phyloP scores from a whole-genome alignment of 805 yeast species.

The Wickerhamomyces xylosicus region DNA sequence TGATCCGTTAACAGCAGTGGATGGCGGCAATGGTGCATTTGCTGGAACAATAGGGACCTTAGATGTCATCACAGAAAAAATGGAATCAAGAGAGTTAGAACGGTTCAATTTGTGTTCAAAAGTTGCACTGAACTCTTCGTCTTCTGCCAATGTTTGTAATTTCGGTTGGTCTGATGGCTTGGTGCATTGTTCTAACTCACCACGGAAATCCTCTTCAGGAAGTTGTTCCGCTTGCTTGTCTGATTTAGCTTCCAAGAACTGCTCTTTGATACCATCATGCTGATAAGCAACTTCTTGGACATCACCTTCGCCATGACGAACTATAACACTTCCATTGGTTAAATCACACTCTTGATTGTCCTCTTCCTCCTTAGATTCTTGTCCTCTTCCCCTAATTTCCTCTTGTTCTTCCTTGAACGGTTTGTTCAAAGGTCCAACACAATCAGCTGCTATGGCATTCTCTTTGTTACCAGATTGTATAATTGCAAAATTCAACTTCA shows the following conservation, averaged over 20 bases:
- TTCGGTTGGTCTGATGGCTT: neutral
- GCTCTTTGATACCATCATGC: neutral
- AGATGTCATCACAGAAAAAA: conserved; percentile 16
- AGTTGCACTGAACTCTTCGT: conserved; percentile 5
- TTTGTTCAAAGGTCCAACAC: conserved; percentile 1
- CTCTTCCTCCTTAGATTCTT: neutral
- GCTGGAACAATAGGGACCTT: conserved; percentile 14
- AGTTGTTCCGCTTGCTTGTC: neutral
- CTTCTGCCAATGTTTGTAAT: neutral
- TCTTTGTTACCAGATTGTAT: neutral
- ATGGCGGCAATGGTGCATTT: conserved; percentile 2
- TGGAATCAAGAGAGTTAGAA: conserved; percentile 20
- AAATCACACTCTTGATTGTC: neutral
- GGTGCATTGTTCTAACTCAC: neutral
- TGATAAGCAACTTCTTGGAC: no score
- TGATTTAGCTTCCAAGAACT: neutral
- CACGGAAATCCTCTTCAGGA: neutral
- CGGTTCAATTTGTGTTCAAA: conserved; percentile 18
- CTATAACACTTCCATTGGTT: neutral
- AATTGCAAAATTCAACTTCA: conserved; percentile 5
- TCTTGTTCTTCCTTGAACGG: neutral
- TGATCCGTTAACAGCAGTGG: no score
- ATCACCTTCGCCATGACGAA: neutral
- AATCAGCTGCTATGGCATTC: neutral
- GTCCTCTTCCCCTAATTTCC: neutral